Base-by-base conservation (phyloP, 352 stramenopile species). In the Pythium sp. region DNA sequence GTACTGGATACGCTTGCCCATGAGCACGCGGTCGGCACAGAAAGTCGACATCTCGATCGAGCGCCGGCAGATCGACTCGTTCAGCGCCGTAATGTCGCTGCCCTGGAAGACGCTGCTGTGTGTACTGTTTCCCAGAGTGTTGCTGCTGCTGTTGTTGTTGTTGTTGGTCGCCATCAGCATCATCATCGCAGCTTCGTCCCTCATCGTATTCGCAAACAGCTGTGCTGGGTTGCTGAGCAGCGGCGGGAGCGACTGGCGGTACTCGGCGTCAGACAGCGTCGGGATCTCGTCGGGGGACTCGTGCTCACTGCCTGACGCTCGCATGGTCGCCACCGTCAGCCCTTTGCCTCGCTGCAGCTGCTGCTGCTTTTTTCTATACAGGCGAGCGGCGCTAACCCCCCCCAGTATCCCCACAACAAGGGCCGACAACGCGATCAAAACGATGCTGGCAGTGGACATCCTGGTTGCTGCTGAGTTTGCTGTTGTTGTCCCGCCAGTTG, bases 1-100 rank as follows among this genome's bases (percentile, higher is more conserved):
- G 59, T 73, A 77, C 28, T 67, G 64, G 20, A 77, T 68, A 8
- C 70, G 63, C 56, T 76, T 76, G 43, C 43, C 41, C 66, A 73
- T 73, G 20, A 76, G 57, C 24, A 61, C 63, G 11, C 26, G 22
- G 58, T 73, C 70, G 20, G 47, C 28, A 28, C 58, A 62, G 7
- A 76, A 58, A 6, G 55, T 62, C 8, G 57, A 24, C 28, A 76
- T 57, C 46, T 76, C 67, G 32, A 71, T 66, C 18, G 69, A 65
- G 15, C 55, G 38, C 1, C 58, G 49, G n/a, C 43, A 64, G n/a
- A 67, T 54, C 36, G 63, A 67, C 49, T 71, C 58, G 20, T 71
- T 64, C 28, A 74, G 58, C 38, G 65, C 60, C 28, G 60, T 30
- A 49, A 65, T 65, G 20, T 65, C 60, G 30, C 60, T 65, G 15